Conservation (phyloP, 2,329 filamentous ascomycete species). For the Pseudogymnoascus sp. region DNA sequence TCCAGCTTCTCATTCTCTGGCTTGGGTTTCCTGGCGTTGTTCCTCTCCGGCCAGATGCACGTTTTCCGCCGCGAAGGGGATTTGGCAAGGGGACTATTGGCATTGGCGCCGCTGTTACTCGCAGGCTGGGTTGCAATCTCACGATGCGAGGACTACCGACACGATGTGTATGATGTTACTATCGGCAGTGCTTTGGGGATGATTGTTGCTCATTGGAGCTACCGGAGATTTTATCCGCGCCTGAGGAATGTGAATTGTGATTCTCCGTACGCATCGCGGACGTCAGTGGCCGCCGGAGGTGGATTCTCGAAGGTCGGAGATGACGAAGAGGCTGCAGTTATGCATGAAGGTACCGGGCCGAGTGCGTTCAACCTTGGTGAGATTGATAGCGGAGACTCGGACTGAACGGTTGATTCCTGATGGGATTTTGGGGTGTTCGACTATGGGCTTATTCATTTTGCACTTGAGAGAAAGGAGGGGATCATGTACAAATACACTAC, state of each 20-base stretch:
- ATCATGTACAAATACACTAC: not conserved
- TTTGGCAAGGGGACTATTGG: constrained; percentile 49
- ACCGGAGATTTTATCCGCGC: constrained; percentile 55
- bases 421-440: not conserved
- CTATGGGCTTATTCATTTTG: not conserved
- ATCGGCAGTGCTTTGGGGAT: constrained; percentile 55
- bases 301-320: constrained; percentile 14
- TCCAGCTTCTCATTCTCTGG: constrained; percentile 73
- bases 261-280: constrained; percentile 45
- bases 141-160: constrained; percentile 62
- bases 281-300: constrained; percentile 10
- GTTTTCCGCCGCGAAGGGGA: constrained; percentile 43
- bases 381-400: not conserved
- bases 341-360: not conserved
- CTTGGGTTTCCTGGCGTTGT: constrained; percentile 65
- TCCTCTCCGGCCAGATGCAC: constrained; percentile 59
- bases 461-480: not conserved
- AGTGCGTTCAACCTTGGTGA: constrained; percentile 7
- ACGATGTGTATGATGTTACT: constrained; percentile 64
- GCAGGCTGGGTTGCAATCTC: constrained; percentile 63
- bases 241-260: constrained; percentile 46
- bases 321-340: constrained; percentile 10
- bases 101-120: constrained; percentile 51
- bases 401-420: not conserved
- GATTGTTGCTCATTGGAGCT: constrained; percentile 57